Evolutionary conservation across 306 rosid species (phyloP).

Genomic region (Casuarina equisetifolia): DNA sequence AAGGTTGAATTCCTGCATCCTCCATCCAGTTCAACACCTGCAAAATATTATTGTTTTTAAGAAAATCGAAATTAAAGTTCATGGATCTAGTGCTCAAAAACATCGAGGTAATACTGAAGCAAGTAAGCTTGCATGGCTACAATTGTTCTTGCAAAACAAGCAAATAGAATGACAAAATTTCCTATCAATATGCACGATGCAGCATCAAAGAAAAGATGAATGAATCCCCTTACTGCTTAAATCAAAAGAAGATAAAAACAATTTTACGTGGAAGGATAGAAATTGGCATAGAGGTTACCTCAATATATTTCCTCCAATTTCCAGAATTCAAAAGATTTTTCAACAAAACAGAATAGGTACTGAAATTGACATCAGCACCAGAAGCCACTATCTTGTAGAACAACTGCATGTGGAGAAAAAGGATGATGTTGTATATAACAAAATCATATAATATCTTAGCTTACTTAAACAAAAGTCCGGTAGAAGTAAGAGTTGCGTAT

Average conservation of each 20-base stretch:
- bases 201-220: slow-evolving; percentile 9
- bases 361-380: slow-evolving; percentile 59
- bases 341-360: slow-evolving; percentile 77
- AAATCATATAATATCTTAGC: background rate
- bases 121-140: background rate
- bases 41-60: slow-evolving; percentile 5
- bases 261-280: background rate
- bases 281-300: slow-evolving; percentile 43
- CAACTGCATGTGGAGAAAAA: slow-evolving; percentile 49
- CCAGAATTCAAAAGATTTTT: slow-evolving; percentile 81
- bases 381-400: slow-evolving; percentile 76
- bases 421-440: background rate
- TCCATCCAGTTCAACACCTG: slow-evolving; percentile 95
- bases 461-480: background rate
- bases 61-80: background rate
- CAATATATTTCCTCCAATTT: slow-evolving; percentile 94
- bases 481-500: background rate
- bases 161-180: background rate
- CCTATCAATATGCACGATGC: background rate
- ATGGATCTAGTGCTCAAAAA: background rate
- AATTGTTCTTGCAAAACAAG: background rate
- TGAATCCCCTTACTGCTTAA: background rate
- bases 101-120: background rate
- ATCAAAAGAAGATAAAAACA: background rate
- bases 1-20: slow-evolving; percentile 78